Conservation (phyloP, 1,284 basidiomycete species). For the Fistulina hepatica region DNA sequence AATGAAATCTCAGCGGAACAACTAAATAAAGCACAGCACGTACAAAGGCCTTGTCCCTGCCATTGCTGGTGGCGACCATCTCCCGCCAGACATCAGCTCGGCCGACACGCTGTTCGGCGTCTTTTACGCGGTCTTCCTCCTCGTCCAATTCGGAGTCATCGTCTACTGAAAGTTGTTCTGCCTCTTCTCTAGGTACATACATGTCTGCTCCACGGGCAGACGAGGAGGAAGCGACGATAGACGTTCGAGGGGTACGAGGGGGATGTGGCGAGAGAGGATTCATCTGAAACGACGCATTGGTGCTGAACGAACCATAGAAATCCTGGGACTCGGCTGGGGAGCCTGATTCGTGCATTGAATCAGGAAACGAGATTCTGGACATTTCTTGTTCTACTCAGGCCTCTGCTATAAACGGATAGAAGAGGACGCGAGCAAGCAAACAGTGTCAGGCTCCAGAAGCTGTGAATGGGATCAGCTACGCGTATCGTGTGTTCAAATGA, state of each 20-base stretch:
- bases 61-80: slow-evolving; percentile 60
- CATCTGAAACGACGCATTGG: slow-evolving; percentile 72
- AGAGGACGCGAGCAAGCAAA: too few species aligned
- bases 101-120: slow-evolving; percentile 33
- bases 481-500: too few species aligned
- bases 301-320: too few species aligned
- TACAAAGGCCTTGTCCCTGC: slow-evolving; percentile 75
- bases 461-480: too few species aligned
- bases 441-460: too few species aligned
- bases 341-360: too few species aligned
- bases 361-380: too few species aligned
- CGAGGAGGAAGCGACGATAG: slow-evolving; percentile 27
- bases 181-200: slow-evolving; percentile 20
- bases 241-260: slow-evolving; percentile 59
- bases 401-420: slow-evolving; percentile 3
- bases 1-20: slow-evolving; percentile 3
- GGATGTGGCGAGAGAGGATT: slow-evolving; percentile 69
- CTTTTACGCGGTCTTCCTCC: slow-evolving; percentile 32
- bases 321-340: too few species aligned
- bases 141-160: slow-evolving; percentile 36
- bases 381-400: neutral
- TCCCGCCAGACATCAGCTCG: slow-evolving; percentile 67
- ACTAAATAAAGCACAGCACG: slow-evolving; percentile 22
- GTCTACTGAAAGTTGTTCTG: too few species aligned
- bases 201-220: slow-evolving; percentile 21